Evolutionary conservation across 129 eudicot species (phyloP).

Genomic region (Flaveria robusta): DNA sequence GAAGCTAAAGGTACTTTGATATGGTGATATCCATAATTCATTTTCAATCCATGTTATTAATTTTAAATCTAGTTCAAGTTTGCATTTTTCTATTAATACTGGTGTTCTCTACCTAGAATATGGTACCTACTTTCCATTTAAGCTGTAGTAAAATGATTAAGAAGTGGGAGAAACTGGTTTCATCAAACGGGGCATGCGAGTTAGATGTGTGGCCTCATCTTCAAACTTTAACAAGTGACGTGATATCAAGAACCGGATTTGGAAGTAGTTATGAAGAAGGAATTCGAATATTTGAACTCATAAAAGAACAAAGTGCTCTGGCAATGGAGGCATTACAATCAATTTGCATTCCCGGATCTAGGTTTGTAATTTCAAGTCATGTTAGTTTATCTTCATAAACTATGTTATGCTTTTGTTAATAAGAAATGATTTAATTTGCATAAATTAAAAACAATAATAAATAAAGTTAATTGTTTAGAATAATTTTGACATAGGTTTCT

Average conservation of each 20-base stretch:
- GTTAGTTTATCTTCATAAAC: neutral
- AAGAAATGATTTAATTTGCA: neutral
- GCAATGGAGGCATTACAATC: conserved; percentile 17
- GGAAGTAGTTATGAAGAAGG: conserved; percentile 43
- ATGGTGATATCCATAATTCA: neutral
- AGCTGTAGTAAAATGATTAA: conserved; percentile 24
- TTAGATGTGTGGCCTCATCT: conserved; percentile 39
- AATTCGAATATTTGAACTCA: conserved; percentile 30
- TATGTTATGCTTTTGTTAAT: neutral
- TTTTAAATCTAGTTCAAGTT: neutral
- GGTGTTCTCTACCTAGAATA: conserved; percentile 16
- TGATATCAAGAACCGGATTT: conserved; percentile 34
- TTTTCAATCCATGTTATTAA: neutral
- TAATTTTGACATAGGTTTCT: conserved; percentile 28
- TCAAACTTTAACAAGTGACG: conserved; percentile 31
- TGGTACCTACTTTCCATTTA: conserved; percentile 32
- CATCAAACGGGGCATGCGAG: conserved; percentile 29
- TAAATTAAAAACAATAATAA: neutral
- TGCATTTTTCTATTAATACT: no score
- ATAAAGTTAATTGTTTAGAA: neutral
- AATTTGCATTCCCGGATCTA: conserved; percentile 35
- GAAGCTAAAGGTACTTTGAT: neutral
- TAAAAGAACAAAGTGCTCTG: conserved; percentile 32
- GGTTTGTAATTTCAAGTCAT: conserved; percentile 8
- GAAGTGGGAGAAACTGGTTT: conserved; percentile 33